Percentiles rank a stretch among this genome's conserved stretches.
Conservation (phyloP, 441 rosid genomes). For the Lepidium campestre region DNA sequence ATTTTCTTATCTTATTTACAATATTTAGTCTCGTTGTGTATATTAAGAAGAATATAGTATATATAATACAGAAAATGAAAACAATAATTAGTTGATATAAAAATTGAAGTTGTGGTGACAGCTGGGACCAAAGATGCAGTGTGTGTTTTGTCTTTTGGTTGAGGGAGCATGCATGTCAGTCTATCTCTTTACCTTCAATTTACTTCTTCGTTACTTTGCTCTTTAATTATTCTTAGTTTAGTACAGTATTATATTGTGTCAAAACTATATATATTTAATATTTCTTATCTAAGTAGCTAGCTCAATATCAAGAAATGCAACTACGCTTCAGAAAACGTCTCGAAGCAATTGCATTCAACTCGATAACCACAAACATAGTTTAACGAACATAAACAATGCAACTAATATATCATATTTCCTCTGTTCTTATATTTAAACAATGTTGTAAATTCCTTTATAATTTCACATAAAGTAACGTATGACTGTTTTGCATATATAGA, state of each 20-base stretch:
- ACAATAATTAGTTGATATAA: no score
- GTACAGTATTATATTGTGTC: background rate
- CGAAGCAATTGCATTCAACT: background rate
- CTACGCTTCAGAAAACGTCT: background rate
- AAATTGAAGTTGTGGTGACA: constrained; percentile 15
- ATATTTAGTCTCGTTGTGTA: constrained; percentile 3
- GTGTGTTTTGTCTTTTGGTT: constrained; percentile 33
- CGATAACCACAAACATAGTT: background rate
- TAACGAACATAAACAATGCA: background rate
- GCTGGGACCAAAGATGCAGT: constrained; percentile 28
- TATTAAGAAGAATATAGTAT: background rate
- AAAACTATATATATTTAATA: no score
- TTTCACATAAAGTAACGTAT: no score
- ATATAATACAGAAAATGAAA: no score
- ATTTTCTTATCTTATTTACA: constrained; percentile 10
- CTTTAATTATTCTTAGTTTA: background rate
- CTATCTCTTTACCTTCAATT: constrained; percentile 23
- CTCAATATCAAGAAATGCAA: background rate
- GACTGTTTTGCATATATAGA: background rate
- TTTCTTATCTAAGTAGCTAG: background rate
- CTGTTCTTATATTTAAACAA: background rate
- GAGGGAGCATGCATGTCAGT: constrained; percentile 37
- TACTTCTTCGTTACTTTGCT: background rate
- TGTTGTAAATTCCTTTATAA: background rate
- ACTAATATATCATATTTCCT: background rate